These are phyloP conservation scores for Phytopythium mirpurense DNA, from an alignment of 352 stramenopile species.

Conservation along the genomic window DNA sequence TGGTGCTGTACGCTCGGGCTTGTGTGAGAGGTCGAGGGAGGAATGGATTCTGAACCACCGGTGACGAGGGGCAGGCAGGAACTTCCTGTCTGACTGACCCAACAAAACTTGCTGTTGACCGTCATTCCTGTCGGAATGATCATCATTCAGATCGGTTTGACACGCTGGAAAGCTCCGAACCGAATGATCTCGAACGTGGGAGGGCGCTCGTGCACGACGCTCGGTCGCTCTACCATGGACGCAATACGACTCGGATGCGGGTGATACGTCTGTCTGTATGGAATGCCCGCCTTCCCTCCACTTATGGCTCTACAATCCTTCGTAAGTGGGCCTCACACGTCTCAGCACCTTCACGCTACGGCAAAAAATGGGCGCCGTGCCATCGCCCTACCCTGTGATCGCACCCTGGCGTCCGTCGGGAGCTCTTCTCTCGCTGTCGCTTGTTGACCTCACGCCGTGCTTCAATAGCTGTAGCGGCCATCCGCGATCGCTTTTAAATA, in stretches of 20 bases:
- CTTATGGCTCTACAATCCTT: too few relatives aligned
- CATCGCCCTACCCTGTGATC: neutral
- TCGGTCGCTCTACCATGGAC: too few relatives aligned
- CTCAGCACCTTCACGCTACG: too few relatives aligned
- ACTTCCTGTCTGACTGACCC: constrained; percentile 9
- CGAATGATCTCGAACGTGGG: neutral
- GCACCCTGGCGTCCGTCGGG: neutral
- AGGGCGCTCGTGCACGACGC: too few relatives aligned
- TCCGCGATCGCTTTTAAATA: neutral
- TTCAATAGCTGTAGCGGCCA: too few relatives aligned
- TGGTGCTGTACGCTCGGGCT: too few relatives aligned
- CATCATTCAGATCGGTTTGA: constrained; percentile 6
- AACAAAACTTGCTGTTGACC: constrained; percentile 9
- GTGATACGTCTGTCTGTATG: too few relatives aligned
- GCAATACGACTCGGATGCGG: too few relatives aligned
- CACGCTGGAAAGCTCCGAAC: too few relatives aligned
- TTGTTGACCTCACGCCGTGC: neutral
- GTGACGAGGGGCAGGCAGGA: too few relatives aligned
- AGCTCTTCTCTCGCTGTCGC: neutral
- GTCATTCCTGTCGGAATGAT: constrained; percentile 3
- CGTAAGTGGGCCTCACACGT: too few relatives aligned
- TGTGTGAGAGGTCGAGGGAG: constrained; percentile 18
- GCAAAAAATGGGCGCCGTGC: neutral
- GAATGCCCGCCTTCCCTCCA: too few relatives aligned
- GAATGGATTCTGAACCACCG: constrained; percentile 6